phyloP scores from a whole-genome alignment of 768 basidiomycete species.

The Sarcodon aspratus region DNA sequence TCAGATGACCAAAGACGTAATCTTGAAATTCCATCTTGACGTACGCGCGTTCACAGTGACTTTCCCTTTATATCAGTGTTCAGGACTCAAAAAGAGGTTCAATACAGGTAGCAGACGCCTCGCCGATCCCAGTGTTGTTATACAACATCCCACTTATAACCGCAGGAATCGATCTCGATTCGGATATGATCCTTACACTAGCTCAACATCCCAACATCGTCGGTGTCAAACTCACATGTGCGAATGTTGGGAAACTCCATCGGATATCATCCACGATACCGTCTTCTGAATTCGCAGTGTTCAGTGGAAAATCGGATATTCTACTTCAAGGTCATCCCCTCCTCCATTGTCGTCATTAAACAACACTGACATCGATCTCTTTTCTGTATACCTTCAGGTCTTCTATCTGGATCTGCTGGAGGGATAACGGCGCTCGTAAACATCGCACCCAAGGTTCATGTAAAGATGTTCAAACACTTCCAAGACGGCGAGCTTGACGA shows the following conservation, averaged over 20 bases:
- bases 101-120: slow-evolving; percentile 50
- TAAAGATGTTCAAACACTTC: slow-evolving; percentile 34
- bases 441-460: slow-evolving; percentile 43
- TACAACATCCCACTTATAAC: slow-evolving; percentile 83
- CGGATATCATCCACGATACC: slow-evolving; percentile 54
- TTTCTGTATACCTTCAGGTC: not conserved
- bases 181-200: slow-evolving; percentile 58
- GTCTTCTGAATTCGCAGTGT: slow-evolving; percentile 48
- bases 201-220: slow-evolving; percentile 78
- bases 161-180: slow-evolving; percentile 77
- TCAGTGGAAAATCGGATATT: slow-evolving; percentile 65
- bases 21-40: slow-evolving; percentile 55
- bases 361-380: too few relatives aligned
- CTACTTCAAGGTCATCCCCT: slow-evolving; percentile 26
- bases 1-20: slow-evolving; percentile 50
- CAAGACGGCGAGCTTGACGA: slow-evolving; percentile 42
- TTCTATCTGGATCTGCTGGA: slow-evolving; percentile 31
- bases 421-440: slow-evolving; percentile 29
- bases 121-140: slow-evolving; percentile 63
- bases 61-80: not conserved
- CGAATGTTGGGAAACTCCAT: slow-evolving; percentile 74
- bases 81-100: not conserved
- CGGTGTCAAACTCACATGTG: slow-evolving; percentile 79
- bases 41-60: slow-evolving; percentile 23
- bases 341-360: too few relatives aligned